Evolutionary conservation across 176 grass and related monocot species (phyloP), one percentile per base, ranked within the genome.

Genomic region (Ensete ventricosum): DNA sequence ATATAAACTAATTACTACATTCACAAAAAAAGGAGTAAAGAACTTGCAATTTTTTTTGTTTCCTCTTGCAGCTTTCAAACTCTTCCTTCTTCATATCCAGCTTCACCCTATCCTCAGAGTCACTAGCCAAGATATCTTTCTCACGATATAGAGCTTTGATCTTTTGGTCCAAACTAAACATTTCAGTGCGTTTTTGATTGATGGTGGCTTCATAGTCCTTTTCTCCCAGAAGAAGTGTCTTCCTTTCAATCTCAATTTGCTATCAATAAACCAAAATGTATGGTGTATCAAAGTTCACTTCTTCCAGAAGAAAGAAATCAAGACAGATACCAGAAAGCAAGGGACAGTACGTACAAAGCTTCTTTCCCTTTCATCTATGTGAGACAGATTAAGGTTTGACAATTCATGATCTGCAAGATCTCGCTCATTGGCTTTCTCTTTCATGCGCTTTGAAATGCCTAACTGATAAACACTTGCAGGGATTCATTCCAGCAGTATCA

Each of bases 231-330:
- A 83, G 73, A 77, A 83, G 54, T 55, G 89, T 82, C 85, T 90
- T 97, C 83, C 83, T 88, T 75, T 97, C 87, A 74, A 92, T 25
- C 83, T 97, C 90, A 72, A 87, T 90, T 92, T 96, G 89, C 93
- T 96, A 79, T 81, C 69, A 25, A 75, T 43, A 34, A 43, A 43
- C 34, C 21, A 19, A 74, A 74, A 84, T 9, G 11, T 20, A 86
- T 83, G 8, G 63, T 69, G 83, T 53, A 51, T 69, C 27, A 83
- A 74, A 49, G 73, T 53, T 23, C 14, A 2, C 20, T 76, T 72
- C 57, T 14, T 84, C 57, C 55, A 58, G 78, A 50, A 79, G 14
- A 48, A 78, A 78, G 16, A 78, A 78, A 77, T 52, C 22, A 75
- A 58, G 58, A 82, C 72, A 23, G 24, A 75, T 6, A 53, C 62